Evolutionary conservation across 495 filamentous ascomycete species (phyloP).

Genomic region (Opeltia flavorubescens): DNA sequence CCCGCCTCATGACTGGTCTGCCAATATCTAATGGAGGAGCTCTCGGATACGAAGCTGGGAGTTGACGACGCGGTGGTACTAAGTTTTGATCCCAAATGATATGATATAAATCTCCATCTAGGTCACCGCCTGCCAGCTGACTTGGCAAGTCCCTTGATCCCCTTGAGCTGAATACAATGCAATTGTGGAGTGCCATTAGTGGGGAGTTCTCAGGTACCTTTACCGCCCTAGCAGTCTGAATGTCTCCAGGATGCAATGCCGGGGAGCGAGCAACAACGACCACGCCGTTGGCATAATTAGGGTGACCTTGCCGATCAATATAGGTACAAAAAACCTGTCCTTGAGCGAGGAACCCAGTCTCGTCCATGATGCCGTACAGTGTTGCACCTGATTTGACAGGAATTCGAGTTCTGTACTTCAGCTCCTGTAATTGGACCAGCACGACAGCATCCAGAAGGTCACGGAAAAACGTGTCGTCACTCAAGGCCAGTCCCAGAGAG

Average conservation of each 20-base stretch:
- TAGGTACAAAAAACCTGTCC: constrained; percentile 43
- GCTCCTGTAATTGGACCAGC: constrained; percentile 43
- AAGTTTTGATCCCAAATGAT: constrained; percentile 48
- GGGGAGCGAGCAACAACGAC: constrained; percentile 54
- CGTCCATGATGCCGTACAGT: constrained; percentile 67
- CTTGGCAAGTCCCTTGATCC: constrained; percentile 58
- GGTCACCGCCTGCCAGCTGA: constrained; percentile 57
- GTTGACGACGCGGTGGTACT: constrained; percentile 22
- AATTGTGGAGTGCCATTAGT: constrained; percentile 43
- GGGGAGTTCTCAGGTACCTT: constrained; percentile 41
- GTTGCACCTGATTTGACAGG: constrained; percentile 47
- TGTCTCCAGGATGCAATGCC: constrained; percentile 62
- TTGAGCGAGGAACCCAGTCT: constrained; percentile 50
- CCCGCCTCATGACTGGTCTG: constrained; percentile 31
- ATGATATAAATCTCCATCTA: constrained; percentile 66
- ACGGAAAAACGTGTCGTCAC: constrained; percentile 47
- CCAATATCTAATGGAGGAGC: constrained; percentile 36
- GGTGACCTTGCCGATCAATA: constrained; percentile 21
- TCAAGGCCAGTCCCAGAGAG: constrained; percentile 40
- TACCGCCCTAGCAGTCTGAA: constrained; percentile 42
- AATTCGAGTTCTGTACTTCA: constrained; percentile 64
- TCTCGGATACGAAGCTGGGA: constrained; percentile 51
- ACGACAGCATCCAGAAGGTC: constrained; percentile 46
- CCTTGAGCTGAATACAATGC: constrained; percentile 54
- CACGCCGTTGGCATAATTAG: constrained; percentile 12